Evolutionary conservation across 208 protist genomes (phyloP).

Genomic region (Wallacemonas collosoma): DNA sequence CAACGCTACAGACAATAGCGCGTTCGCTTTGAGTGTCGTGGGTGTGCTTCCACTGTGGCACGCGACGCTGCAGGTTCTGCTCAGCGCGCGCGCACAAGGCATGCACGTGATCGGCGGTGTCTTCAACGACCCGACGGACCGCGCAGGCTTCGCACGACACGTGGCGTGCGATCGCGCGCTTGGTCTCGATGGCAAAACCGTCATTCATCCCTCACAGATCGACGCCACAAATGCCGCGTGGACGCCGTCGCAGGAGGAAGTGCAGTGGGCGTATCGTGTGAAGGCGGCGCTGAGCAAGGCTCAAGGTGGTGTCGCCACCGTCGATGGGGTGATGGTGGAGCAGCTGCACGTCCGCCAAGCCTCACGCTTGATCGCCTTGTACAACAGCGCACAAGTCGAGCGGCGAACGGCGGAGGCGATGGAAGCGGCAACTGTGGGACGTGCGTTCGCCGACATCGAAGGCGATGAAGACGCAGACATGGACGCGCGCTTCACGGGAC

Average conservation of each 20-base stretch:
- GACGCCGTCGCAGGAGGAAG: constrained; percentile 51
- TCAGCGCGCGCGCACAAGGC: constrained; percentile 55
- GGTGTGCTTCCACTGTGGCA: constrained; percentile 51
- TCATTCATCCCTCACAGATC: constrained; percentile 76
- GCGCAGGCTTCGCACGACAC: constrained; percentile 57
- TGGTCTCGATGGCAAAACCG: constrained; percentile 83
- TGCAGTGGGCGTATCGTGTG: constrained; percentile 67
- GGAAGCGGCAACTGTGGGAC: neutral
- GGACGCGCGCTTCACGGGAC: too few relatives aligned
- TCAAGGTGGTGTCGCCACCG: constrained; percentile 36
- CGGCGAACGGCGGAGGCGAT: constrained; percentile 5
- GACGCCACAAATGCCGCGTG: constrained; percentile 64
- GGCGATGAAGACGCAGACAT: neutral
- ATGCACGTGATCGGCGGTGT: constrained; percentile 79
- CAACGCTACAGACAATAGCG: neutral
- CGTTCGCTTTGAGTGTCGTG: constrained; percentile 23
- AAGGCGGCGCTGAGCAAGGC: constrained; percentile 32
- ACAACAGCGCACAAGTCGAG: constrained; percentile 27
- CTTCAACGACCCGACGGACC: constrained; percentile 78
- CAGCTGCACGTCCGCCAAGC: constrained; percentile 70
- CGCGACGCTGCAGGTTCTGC: constrained; percentile 58
- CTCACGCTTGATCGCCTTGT: constrained; percentile 31
- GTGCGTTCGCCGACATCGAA: neutral
- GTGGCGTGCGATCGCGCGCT: constrained; percentile 51
- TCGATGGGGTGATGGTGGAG: constrained; percentile 70